Evolutionary conservation across 768 basidiomycete species (phyloP).

Genomic region (Chalciporus piperatus): DNA sequence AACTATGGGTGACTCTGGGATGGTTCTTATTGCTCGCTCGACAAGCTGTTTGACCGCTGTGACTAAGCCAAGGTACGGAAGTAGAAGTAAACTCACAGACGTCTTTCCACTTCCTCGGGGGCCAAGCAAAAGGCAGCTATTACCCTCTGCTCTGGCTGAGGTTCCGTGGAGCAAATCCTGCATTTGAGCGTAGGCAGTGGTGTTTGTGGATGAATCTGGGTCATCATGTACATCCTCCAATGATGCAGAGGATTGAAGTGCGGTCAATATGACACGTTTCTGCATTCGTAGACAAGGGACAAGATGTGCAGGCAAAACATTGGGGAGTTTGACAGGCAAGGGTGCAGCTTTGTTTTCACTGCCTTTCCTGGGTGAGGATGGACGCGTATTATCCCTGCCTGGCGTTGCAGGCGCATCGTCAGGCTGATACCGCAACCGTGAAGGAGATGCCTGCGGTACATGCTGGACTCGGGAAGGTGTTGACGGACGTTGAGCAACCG

Average conservation of each 20-base stretch:
- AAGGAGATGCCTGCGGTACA: constrained; percentile 18
- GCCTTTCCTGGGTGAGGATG: constrained; percentile 16
- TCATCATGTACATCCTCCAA: constrained; percentile 31
- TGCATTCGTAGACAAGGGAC: constrained; percentile 49
- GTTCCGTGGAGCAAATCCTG: constrained; percentile 69
- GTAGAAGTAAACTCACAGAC: constrained; percentile 40
- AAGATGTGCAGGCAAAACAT: constrained; percentile 40
- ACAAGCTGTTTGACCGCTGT: constrained; percentile 45
- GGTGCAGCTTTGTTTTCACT: not conserved
- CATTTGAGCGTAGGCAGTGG: constrained; percentile 54
- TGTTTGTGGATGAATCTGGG: constrained; percentile 44
- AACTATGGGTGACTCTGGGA: constrained; percentile 58
- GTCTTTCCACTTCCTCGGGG: constrained; percentile 87
- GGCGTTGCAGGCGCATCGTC: constrained; percentile 18
- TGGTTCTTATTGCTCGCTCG: constrained; percentile 49
- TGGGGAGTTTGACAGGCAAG: constrained; percentile 22
- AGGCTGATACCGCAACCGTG: constrained; percentile 2
- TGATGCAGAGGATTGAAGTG: constrained; percentile 36
- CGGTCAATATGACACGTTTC: constrained; percentile 52
- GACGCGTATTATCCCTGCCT: constrained; percentile 7
- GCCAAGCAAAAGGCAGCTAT: constrained; percentile 87
- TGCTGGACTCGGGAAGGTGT: constrained; percentile 15
- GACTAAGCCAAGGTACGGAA: constrained; percentile 2
- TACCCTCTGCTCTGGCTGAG: constrained; percentile 80
- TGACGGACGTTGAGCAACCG: constrained; percentile 8